phyloP scores from a whole-genome alignment of 257 asterid species.

The Jasminum sambac region DNA sequence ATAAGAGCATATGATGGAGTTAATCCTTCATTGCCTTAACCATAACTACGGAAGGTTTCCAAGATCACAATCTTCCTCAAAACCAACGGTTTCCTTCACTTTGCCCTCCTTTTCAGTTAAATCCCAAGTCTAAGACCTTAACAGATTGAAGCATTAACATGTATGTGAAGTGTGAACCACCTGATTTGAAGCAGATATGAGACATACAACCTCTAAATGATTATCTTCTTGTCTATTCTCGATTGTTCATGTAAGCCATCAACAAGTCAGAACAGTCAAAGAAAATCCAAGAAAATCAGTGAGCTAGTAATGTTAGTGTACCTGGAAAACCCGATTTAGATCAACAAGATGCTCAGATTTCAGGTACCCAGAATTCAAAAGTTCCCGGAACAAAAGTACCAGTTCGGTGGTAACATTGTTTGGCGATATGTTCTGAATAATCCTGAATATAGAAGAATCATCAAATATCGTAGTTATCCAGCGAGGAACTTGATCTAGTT shows the following conservation, averaged over 20 bases:
- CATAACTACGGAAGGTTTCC: no score
- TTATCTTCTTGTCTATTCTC: neutral
- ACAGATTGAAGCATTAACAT: neutral
- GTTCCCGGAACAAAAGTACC: constrained; percentile 66
- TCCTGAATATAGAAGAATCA: constrained; percentile 49
- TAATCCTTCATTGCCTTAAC: no score
- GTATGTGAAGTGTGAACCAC: neutral
- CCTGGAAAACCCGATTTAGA: constrained; percentile 77
- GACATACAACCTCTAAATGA: neutral
- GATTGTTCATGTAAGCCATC: neutral
- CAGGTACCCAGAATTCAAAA: constrained; percentile 60
- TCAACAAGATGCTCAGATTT: constrained; percentile 55
- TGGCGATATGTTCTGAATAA: constrained; percentile 56
- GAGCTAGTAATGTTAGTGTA: constrained; percentile 23
- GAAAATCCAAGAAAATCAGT: neutral
- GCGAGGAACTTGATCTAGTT: constrained; percentile 40
- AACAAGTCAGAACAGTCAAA: neutral
- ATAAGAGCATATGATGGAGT: no score
- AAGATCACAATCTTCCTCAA: no score
- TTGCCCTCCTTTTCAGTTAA: no score
- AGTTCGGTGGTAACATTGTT: constrained; percentile 54
- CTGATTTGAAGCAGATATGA: neutral
- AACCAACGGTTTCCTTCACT: no score
- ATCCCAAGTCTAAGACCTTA: neutral
- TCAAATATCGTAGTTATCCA: constrained; percentile 70